Percentiles rank a stretch among this genome's conserved stretches.
Evolutionary conservation across 106 monocot genomes (phyloP).

Genomic region (Vanilla planifolia): DNA sequence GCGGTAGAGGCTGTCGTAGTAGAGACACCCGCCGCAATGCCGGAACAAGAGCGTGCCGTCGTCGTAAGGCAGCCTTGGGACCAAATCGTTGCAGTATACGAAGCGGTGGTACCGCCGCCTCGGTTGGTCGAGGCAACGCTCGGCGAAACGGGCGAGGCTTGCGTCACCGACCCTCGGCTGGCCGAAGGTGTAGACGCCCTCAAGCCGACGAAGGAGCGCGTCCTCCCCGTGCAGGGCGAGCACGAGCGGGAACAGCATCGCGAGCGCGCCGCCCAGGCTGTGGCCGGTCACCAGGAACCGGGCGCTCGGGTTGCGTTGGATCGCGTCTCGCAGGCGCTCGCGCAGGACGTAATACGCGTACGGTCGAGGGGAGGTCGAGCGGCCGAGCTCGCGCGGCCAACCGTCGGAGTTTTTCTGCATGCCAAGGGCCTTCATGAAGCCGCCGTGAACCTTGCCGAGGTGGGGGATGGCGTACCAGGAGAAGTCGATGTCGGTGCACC

Average conservation of each 20-base stretch:
- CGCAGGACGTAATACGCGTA: conserved; percentile 69
- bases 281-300: conserved; percentile 67
- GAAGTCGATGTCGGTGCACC: conserved; percentile 76
- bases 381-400: conserved; percentile 27
- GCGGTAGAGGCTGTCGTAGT: conserved; percentile 61
- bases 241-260: conserved; percentile 57
- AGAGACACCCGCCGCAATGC: conserved; percentile 70
- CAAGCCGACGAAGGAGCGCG: conserved; percentile 37
- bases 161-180: conserved; percentile 82
- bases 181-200: conserved; percentile 72
- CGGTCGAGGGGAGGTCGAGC: background rate
- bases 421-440: conserved; percentile 87
- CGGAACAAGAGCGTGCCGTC: conserved; percentile 54
- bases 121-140: background rate
- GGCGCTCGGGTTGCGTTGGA: conserved; percentile 29
- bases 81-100: conserved; percentile 80
- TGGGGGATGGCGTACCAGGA: conserved; percentile 68
- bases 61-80: conserved; percentile 77
- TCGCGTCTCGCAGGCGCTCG: conserved; percentile 25
- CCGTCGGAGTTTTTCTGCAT: conserved; percentile 33
- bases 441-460: conserved; percentile 72
- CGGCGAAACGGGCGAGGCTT: conserved; percentile 36
- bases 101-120: conserved; percentile 37
- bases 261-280: conserved; percentile 85
- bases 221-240: conserved; percentile 47